These are phyloP conservation scores for Akanthomyces dipterigenus DNA, from an alignment of 2,329 filamentous ascomycete species.

Conservation along the genomic window DNA sequence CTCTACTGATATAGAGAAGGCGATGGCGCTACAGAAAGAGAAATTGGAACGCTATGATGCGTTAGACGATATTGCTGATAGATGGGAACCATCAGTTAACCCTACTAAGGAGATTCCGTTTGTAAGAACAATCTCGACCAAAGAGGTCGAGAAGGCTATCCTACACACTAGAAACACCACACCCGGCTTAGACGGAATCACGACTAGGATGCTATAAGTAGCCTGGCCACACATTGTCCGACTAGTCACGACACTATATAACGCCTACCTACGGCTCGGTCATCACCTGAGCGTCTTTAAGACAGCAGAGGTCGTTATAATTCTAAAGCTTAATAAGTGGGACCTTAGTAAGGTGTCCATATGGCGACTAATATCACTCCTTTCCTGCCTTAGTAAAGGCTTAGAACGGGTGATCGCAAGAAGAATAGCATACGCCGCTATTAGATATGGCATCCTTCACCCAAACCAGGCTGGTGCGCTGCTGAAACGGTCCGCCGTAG, in stretches of 20 bases:
- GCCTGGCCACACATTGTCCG: slow-evolving; percentile 1
- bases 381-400: no score
- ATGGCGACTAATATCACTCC: slow-evolving; percentile 21
- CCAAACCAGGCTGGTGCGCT: slow-evolving; percentile 18
- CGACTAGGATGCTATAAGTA: slow-evolving; percentile 1
- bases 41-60: not conserved
- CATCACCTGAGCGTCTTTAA: slow-evolving; percentile 17
- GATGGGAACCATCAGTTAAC: not conserved
- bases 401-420: slow-evolving; percentile 20
- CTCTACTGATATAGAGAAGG: slow-evolving; percentile 4
- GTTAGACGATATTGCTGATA: not conserved
- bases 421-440: slow-evolving; percentile 16
- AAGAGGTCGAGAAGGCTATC: no score
- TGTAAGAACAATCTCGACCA: not conserved
- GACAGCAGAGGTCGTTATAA: slow-evolving; percentile 20
- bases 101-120: not conserved
- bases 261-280: slow-evolving; percentile 13
- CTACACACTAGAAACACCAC: no score
- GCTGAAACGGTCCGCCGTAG: slow-evolving; percentile 16
- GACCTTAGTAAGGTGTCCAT: slow-evolving; percentile 15
- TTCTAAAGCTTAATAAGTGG: slow-evolving; percentile 19
- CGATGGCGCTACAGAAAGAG: slow-evolving; percentile 1
- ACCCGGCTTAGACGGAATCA: not conserved
- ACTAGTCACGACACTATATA: slow-evolving; percentile 4
- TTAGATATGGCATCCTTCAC: slow-evolving; percentile 17